These are phyloP conservation scores for Perkinsus chesapeaki DNA, from an alignment of 169 alveolate genomes.

Conservation along the genomic window DNA sequence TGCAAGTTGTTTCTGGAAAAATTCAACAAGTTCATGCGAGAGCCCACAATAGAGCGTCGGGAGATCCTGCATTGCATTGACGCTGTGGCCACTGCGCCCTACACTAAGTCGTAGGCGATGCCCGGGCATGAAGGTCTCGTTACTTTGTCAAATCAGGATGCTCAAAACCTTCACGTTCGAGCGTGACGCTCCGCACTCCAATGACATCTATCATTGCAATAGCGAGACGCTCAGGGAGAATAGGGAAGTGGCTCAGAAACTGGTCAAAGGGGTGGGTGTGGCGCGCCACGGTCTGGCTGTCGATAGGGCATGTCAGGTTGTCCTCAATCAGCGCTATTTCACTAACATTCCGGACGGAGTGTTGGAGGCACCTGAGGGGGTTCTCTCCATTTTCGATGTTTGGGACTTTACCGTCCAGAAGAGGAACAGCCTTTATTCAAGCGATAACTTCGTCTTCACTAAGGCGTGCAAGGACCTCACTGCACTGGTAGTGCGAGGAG, in stretches of 20 bases:
- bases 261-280: neutral
- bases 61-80: neutral
- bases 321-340: neutral
- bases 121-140: neutral
- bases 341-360: neutral
- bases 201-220: neutral
- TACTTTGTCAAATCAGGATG: neutral
- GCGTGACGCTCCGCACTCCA: neutral
- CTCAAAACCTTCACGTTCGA: neutral
- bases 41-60: neutral
- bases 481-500: neutral
- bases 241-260: neutral
- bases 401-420: neutral
- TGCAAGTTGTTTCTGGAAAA: neutral
- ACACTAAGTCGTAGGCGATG: neutral
- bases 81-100: neutral
- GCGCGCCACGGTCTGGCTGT: neutral
- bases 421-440: neutral
- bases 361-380: neutral
- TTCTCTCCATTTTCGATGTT: neutral
- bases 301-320: neutral
- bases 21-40: neutral
- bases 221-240: conserved; percentile 1
- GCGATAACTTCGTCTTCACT: neutral
- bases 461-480: neutral